These are phyloP conservation scores for Xylariaceae sp. DNA, from an alignment of 2,329 filamentous ascomycete species.

Conservation along the genomic window DNA sequence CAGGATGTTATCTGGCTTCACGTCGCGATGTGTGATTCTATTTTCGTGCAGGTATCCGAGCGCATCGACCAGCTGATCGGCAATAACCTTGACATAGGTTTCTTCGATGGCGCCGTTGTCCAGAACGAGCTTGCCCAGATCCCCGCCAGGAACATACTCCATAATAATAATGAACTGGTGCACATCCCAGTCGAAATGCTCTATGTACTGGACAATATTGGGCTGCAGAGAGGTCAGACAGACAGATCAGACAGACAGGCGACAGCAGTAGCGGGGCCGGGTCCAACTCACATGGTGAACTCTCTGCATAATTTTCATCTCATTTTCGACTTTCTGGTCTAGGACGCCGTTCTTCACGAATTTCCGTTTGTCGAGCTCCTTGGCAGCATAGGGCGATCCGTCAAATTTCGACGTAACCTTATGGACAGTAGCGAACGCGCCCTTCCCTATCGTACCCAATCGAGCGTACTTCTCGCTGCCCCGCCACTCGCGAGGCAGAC, in stretches of 20 bases:
- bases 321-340: slow-evolving; percentile 89
- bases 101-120: slow-evolving; percentile 61
- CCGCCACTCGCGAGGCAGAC: slow-evolving; percentile 63
- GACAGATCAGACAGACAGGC: background rate
- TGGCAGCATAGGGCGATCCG: slow-evolving; percentile 80
- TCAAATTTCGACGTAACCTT: slow-evolving; percentile 81
- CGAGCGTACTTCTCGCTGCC: slow-evolving; percentile 83
- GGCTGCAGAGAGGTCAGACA: slow-evolving; percentile 42
- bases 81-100: slow-evolving; percentile 61
- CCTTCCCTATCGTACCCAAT: slow-evolving; percentile 76
- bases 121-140: slow-evolving; percentile 69
- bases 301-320: slow-evolving; percentile 91
- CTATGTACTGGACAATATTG: slow-evolving; percentile 88
- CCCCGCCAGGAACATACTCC: slow-evolving; percentile 81
- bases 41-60: slow-evolving; percentile 80
- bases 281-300: slow-evolving; percentile 67
- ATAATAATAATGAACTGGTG: slow-evolving; percentile 94
- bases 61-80: slow-evolving; percentile 72
- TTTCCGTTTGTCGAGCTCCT: slow-evolving; percentile 87
- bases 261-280: slow-evolving; percentile 4
- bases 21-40: slow-evolving; percentile 94
- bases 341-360: slow-evolving; percentile 90
- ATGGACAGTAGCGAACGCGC: slow-evolving; percentile 91
- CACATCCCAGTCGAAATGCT: slow-evolving; percentile 76
- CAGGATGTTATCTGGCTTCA: slow-evolving; percentile 97